These are phyloP conservation scores for Solanum pennellii DNA, from an alignment of 257 asterid species.

Conservation along the genomic window DNA sequence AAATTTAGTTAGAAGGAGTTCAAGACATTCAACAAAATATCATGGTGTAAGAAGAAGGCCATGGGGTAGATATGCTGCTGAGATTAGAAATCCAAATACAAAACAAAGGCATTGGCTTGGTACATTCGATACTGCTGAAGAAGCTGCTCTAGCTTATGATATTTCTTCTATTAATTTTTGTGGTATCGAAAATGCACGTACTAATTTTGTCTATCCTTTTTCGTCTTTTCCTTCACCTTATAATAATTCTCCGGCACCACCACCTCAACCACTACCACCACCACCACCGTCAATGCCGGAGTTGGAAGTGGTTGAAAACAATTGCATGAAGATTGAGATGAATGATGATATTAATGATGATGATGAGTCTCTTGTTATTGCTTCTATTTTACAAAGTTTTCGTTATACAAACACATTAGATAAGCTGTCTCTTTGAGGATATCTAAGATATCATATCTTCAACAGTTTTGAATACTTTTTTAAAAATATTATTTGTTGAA, in stretches of 20 bases:
- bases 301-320: not conserved
- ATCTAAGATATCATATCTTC: not conserved
- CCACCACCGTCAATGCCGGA: not conserved
- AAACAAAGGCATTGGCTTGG: slow-evolving; percentile 31
- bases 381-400: slow-evolving; percentile 32
- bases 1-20: slow-evolving; percentile 15
- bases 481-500: not conserved
- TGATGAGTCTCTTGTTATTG: slow-evolving; percentile 30
- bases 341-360: not conserved
- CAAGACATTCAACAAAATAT: slow-evolving; percentile 20
- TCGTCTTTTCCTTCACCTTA: not conserved
- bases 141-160: slow-evolving; percentile 30
- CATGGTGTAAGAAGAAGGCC: slow-evolving; percentile 25
- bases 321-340: not conserved
- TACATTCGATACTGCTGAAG: slow-evolving; percentile 22
- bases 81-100: slow-evolving; percentile 22
- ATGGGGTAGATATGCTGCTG: slow-evolving; percentile 27
- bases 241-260: not conserved
- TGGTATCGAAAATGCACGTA: slow-evolving; percentile 19
- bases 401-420: slow-evolving; percentile 5
- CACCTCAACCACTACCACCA: slow-evolving; percentile 1
- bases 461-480: not conserved
- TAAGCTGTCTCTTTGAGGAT: slow-evolving; percentile 1
- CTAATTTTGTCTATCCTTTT: slow-evolving; percentile 18
- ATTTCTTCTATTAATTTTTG: slow-evolving; percentile 17